Conservation (phyloP, 106 monocot species). For the Triglochin maritima region DNA sequence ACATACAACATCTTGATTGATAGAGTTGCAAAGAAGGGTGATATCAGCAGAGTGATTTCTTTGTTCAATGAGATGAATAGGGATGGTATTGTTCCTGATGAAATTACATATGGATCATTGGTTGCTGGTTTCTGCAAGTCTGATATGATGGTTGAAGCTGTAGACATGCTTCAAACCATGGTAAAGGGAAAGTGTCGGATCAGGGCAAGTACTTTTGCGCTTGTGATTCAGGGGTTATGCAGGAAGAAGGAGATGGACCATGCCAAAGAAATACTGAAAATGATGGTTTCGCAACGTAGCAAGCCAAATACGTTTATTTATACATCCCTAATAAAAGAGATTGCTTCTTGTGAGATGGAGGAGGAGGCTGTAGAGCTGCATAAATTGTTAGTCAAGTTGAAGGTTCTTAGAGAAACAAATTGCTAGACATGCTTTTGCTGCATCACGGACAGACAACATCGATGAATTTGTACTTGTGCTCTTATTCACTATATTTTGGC, state of each 20-base stretch:
- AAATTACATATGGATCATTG: slow-evolving; percentile 66
- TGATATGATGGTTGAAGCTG: slow-evolving; percentile 43
- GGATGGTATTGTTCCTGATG: slow-evolving; percentile 60
- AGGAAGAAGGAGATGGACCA: slow-evolving; percentile 26
- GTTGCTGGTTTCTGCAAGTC: slow-evolving; percentile 53
- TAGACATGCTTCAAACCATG: slow-evolving; percentile 52
- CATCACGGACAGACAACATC: no score
- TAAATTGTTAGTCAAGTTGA: slow-evolving; percentile 31
- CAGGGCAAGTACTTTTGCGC: slow-evolving; percentile 38
- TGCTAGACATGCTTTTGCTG: background rate
- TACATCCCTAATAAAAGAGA: slow-evolving; percentile 30
- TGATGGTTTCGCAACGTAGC: slow-evolving; percentile 39
- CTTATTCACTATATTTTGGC: no score
- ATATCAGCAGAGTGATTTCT: slow-evolving; percentile 35
- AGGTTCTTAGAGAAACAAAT: slow-evolving; percentile 30
- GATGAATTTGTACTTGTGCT: no score
- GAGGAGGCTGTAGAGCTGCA: slow-evolving; percentile 38
- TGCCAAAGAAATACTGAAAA: slow-evolving; percentile 46
- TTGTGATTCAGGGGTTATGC: slow-evolving; percentile 56
- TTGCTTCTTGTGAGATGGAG: slow-evolving; percentile 46
- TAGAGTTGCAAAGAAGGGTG: slow-evolving; percentile 53
- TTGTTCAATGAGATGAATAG: slow-evolving; percentile 61
- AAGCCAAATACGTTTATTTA: slow-evolving; percentile 33
- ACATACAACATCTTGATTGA: slow-evolving; percentile 81
- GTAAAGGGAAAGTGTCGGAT: slow-evolving; percentile 30